Base-by-base conservation (phyloP, 1,139 yeast genomes). In the Arxiozyma heterogenica region DNA sequence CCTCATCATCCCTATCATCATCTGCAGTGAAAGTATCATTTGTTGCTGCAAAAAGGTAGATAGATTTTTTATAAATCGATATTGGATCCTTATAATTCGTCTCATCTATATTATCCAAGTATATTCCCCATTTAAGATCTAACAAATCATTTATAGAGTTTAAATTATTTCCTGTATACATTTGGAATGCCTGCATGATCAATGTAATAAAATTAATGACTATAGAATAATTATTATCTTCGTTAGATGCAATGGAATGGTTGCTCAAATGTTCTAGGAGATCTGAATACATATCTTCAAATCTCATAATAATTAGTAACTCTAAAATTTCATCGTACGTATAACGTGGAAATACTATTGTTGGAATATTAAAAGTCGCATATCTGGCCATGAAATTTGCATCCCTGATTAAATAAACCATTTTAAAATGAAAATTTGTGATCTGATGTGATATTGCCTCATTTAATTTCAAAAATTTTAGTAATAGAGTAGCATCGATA, bases 111-210 rank as follows among this genome's bases (percentile, higher is more conserved):
- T 58, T 51, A 12, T 52, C 44, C 4, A 63, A 58, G 53, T 63
- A 67, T 2, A 50, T 41, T 1, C 55, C 58, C 71, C 71, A 68
- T 55, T 68, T 68, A 41, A 61, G 58, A 51, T 64, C 68, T n/a
- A 66, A 58, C 48, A 68, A 51, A 46, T 66, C 70, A 50, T 56
- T 59, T 38, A 67, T 52, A 4, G 66, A 61, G 17, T 54, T 54
- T 2, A 67, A 51, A 51, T 67, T 60, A 50, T 65, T 66, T 5
- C 71, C 71, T 2, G 70, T 65, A 51, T 68, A 68, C 23, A 67
- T 61, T 51, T 63, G 64, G 49, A 68, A 65, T 1, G 70, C 56
- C 50, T 68, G 69, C 17, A 64, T 59, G 7, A 67, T 64, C 44
- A 67, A 54, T 44, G 59, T 60, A 43, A 67, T 62, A 49, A 64